Conservation (phyloP, 2,329 filamentous ascomycete species). For the Colletotrichum zoysiae region DNA sequence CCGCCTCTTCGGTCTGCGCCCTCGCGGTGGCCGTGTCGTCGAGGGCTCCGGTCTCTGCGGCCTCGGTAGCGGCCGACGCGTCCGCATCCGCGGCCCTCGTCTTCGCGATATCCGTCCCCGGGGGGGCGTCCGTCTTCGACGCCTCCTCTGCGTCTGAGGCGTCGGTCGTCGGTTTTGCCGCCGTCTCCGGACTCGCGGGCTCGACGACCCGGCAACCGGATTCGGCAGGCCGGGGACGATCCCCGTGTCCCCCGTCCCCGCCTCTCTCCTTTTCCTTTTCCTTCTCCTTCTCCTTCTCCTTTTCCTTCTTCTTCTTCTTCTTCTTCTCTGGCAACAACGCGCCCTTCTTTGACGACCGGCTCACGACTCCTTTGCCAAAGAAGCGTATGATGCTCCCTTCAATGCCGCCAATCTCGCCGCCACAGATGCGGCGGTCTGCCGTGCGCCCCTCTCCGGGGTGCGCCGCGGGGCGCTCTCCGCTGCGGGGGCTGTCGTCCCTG, state of each 20-base stretch:
- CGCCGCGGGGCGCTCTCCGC: slow-evolving; percentile 13
- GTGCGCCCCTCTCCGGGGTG: slow-evolving; percentile 11
- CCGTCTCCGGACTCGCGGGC: background rate
- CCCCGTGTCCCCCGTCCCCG: slow-evolving; percentile 2
- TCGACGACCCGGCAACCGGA: background rate
- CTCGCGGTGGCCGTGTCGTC: background rate
- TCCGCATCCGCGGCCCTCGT: too few species aligned
- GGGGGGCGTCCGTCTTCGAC: background rate
- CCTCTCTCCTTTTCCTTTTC: background rate
- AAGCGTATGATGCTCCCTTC: slow-evolving; percentile 6
- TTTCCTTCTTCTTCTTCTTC: background rate
- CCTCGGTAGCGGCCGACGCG: too few species aligned
- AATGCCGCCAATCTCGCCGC: background rate
- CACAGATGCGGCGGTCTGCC: background rate
- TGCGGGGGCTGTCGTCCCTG: slow-evolving; percentile 19
- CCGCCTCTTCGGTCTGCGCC: too few species aligned
- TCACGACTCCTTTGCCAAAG: slow-evolving; percentile 27
- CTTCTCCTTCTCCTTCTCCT: background rate
- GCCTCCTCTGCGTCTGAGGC: too few species aligned
- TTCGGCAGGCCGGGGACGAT: slow-evolving; percentile 16
- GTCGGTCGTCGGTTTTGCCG: background rate
- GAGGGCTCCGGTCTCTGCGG: background rate
- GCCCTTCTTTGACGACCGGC: background rate
- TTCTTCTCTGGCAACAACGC: slow-evolving; percentile 19
- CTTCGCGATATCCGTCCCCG: background rate